Base-by-base conservation (phyloP, 495 filamentous ascomycete species). In the Evansstolkia leycettana region DNA sequence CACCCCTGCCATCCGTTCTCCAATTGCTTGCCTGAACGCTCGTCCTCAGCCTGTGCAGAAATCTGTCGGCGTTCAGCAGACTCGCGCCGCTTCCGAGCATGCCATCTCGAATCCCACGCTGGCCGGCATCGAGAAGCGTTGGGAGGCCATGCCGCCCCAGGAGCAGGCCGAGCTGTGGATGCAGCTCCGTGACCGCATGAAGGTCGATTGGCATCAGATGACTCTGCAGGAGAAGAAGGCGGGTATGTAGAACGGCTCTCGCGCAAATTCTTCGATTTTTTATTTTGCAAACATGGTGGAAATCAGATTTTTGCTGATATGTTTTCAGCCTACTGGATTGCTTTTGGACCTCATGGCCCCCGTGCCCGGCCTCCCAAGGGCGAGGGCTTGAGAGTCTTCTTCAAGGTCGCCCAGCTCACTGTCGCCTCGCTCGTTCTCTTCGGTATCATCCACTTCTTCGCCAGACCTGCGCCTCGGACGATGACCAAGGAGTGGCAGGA, bases 121-220 rank as follows among this genome's bases (percentile, higher is more conserved):
- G 42, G 83, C 85, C 60, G 80, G 92, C 65, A 95, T 98, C 55
- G 90, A 98, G 78, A 96, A 94, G 83, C 72, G 90, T 65, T 98
- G 90, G 90, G 90, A 98, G 70, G 72, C 57, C 38, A 83, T 98
- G 83, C 87, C 86, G 25, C 85, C 88, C 38, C 84, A 92, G 70
- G 90, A 98, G 75, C 90, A 98, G 76, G 90, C 92, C 41, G 90
- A 96, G 55, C 65, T 98, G 48, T 98, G 89, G 89, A 98, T 98
- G 90, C 69, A 80, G 49, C 70, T 98, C 57, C 70, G 90, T 51
- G 90, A 98, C 68, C 79, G 90, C 51, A 96, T 96, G 90, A 96
- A 94, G 82, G 77, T 70, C 43, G 83, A 84, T 62, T 98, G 90
- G 90, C 72, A 80, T 51, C 84, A 95, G 49, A 69, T 98, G 73